Percentiles rank a stretch among this genome's conserved stretches.
phyloP scores from a whole-genome alignment of 2,329 filamentous ascomycete species.

The Graphium sp. region DNA sequence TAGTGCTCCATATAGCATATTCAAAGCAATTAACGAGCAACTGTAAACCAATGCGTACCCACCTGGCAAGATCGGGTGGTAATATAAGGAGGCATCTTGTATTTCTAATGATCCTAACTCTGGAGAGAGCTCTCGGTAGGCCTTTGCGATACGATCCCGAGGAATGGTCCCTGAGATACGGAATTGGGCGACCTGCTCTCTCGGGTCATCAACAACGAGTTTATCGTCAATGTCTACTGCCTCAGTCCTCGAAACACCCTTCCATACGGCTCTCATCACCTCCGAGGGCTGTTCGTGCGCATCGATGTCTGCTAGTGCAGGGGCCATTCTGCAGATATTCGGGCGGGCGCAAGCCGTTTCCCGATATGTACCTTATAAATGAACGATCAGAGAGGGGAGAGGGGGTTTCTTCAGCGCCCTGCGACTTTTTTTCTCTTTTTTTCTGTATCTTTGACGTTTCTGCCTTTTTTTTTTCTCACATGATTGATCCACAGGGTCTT shows the following conservation, averaged over 20 bases:
- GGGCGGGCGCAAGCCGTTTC: no score
- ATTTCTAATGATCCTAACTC: slow-evolving; percentile 12
- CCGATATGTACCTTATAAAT: no score
- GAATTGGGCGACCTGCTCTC: slow-evolving; percentile 24
- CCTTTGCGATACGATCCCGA: slow-evolving; percentile 19
- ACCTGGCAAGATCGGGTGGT: slow-evolving; percentile 55
- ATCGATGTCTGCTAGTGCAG: slow-evolving; percentile 39
- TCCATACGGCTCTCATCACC: slow-evolving; percentile 54
- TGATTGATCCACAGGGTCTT: no score
- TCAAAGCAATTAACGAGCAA: neutral
- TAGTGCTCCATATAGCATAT: neutral
- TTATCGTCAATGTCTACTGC: slow-evolving; percentile 42
- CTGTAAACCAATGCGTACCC: slow-evolving; percentile 9
- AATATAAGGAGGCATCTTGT: slow-evolving; percentile 35
- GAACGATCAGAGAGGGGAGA: no score
- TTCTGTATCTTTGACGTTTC: neutral
- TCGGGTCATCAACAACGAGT: slow-evolving; percentile 30
- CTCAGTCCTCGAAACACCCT: slow-evolving; percentile 46
- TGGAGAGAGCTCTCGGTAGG: slow-evolving; percentile 23
- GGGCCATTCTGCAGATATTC: slow-evolving; percentile 22
- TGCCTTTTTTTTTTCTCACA: neutral
- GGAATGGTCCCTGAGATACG: slow-evolving; percentile 24
- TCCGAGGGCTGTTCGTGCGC: slow-evolving; percentile 65
- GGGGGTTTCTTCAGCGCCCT: no score
- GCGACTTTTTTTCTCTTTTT: neutral